Evolutionary conservation across 768 basidiomycete species (phyloP), one percentile per base, ranked within the genome.

Genomic region (Sutorius australiensis): DNA sequence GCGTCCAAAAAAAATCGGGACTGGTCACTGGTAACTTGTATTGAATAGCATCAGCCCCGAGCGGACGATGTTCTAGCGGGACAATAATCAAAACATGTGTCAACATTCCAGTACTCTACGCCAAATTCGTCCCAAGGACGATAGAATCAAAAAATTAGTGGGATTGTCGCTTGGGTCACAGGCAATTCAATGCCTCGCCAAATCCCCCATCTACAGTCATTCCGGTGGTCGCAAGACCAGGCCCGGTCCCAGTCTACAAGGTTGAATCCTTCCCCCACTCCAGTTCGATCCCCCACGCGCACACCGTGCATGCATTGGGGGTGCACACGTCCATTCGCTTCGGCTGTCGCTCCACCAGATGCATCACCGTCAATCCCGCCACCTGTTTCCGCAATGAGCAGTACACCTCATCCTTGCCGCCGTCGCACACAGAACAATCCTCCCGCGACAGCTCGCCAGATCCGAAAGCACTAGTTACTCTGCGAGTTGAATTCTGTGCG

Each of bases 191-290:
- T 13, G 55, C 67, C 66, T 69, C 67, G 2, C 69, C 67, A 50
- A 50, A 46, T 51, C 48, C 56, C 57, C 51, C 65, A 54, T 54
- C 49, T 19, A 12, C 53, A 60, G 63, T 42, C 54, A 53, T 63
- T 49, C 62, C 55, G 65, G 63, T 12, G 55, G 54, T 34, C 58
- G 21, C 58, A 52, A 53, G 48, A 55, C 59, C 50, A 30, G 40
- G 56, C 63, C 58, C 49, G 28, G 47, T 13, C 12, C 62, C 65
- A 72, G 76, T 78, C 73, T 77, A 74, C 73, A 77, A 72, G 68
- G 60, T 41, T 43, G 39, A 30, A 41, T 58, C 63, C 67, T 73
- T 75, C 73, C 77, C 77, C 77, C 75, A 64, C 60, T 67, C 61
- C 61, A 28, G 42, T 42, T 57, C 62, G 30, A 68, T 55, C 36